Base-by-base conservation (phyloP, 2,329 filamentous ascomycete genomes). In the Grosmannia clavigera region DNA sequence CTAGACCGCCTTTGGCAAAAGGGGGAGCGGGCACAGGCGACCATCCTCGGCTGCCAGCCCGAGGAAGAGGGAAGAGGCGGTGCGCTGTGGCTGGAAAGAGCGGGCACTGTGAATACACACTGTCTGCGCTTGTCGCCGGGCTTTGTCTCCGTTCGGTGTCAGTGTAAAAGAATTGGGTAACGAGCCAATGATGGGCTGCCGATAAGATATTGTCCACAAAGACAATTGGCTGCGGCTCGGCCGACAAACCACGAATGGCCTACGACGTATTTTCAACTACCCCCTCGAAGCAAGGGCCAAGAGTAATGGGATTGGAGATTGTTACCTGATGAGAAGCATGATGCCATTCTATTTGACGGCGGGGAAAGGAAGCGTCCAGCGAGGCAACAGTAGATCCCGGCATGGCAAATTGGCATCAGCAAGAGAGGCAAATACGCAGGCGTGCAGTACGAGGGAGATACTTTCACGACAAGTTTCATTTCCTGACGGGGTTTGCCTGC, bases 121-220 rank as follows among this genome's bases (percentile, higher is more conserved):
- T 52, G 50, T 29, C 22, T 10, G 10, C 10, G 53, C 53, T 4
- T n/a, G 1, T 35, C 10, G 29, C 1, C n/a, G 22, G n/a, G 10
- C 16, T 22, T 38, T 25, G 31, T 51, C 51, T 54, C 25, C 19
- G 25, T 25, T 46, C 27, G 50, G 57, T 29, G 51, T 29, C 61
- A 61, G 62, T 53, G 63, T 64, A 65, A 64, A 55, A 65, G 59
- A 38, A 57, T 58, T 61, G 56, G 57, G 54, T 63, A 64, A 63
- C 56, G 3, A 1, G 46, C 64, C 64, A 65, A 65, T 62, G 4
- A 55, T 1, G 12, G n/a, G 3, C 10, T 35, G 27, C 57, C 58
- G 64, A 65, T 65, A 65, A 65, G 62, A 58, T 9, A 10, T 40
- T 58, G 60, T 2, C 46, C 35, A 25, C 25, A n/a, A 3, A 14